Evolutionary conservation across 192 early-diverging fungal species (phyloP).

Genomic region (Podila epigama): DNA sequence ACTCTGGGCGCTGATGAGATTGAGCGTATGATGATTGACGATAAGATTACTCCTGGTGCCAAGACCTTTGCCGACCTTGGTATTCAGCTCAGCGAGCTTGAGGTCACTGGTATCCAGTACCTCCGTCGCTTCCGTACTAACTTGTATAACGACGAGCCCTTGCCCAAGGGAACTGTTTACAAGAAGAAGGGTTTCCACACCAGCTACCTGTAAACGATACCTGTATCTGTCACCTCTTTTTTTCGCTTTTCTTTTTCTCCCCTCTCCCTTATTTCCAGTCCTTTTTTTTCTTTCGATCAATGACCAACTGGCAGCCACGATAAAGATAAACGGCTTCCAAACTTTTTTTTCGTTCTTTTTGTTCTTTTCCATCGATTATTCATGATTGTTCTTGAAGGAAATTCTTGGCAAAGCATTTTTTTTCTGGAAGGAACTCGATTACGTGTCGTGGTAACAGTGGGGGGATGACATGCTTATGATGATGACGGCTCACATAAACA

Average conservation of each 20-base stretch:
- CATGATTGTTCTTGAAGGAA: neutral
- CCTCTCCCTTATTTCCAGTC: neutral
- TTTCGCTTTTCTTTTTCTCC: conserved; percentile 4
- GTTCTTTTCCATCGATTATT: conserved; percentile 2
- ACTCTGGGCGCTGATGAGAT: conserved; percentile 87
- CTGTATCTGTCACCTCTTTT: conserved; percentile 15
- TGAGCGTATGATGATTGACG: conserved; percentile 81
- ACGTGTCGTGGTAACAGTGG: neutral
- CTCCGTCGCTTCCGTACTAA: conserved; percentile 83
- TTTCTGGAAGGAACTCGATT: neutral
- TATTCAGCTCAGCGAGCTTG: conserved; percentile 82
- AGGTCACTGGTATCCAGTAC: conserved; percentile 84
- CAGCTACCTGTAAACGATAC: conserved; percentile 50
- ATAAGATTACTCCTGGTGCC: conserved; percentile 69
- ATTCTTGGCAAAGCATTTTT: neutral
- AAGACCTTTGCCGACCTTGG: conserved; percentile 88
- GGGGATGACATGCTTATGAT: neutral
- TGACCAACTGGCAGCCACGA: no score
- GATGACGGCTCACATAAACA: neutral
- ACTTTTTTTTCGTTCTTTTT: neutral
- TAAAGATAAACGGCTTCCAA: neutral
- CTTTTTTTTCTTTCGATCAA: neutral
- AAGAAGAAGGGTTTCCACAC: conserved; percentile 56
- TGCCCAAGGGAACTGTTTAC: conserved; percentile 57
- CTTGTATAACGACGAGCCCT: conserved; percentile 62